Conservation (phyloP, 345 rosid species). For the Barbarea vulgaris region DNA sequence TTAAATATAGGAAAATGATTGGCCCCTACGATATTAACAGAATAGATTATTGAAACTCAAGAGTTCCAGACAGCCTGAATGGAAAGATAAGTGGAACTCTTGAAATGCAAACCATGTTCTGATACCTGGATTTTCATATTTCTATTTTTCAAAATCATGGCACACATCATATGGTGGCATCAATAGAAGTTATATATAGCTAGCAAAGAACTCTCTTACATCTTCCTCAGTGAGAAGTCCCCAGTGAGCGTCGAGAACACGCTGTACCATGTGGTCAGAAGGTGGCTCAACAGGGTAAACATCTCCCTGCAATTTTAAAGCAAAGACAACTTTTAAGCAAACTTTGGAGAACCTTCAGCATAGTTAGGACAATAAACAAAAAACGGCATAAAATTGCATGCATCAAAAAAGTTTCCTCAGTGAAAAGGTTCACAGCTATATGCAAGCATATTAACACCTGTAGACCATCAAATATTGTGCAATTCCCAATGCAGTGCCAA, state of each 20-base stretch:
- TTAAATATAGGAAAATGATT: background rate
- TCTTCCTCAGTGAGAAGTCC: conserved; percentile 71
- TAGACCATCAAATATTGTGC: conserved; percentile 21
- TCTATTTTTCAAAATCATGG: background rate
- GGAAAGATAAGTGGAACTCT: background rate
- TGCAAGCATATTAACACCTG: conserved; percentile 7
- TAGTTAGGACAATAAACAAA: background rate
- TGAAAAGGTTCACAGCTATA: conserved; percentile 8
- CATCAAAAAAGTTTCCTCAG: conserved; percentile 2
- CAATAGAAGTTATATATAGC: background rate
- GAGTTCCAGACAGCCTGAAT: conserved; percentile 7
- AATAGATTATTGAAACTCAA: background rate
- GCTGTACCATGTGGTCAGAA: conserved; percentile 50
- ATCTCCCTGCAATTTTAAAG: conserved; percentile 59
- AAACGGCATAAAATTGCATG: conserved; percentile 21
- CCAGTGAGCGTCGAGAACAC: conserved; percentile 88
- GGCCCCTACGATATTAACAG: background rate
- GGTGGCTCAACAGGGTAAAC: conserved; percentile 74
- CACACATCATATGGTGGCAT: background rate
- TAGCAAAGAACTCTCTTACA: conserved; percentile 49
- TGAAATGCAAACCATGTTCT: conserved; percentile 17
- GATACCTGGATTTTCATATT: conserved; percentile 12
- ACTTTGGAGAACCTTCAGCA: background rate
- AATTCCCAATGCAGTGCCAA: conserved; percentile 6
- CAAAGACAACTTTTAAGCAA: conserved; percentile 24